phyloP scores from a whole-genome alignment of 2,329 filamentous ascomycete species.

The Aureobasidium pullulans region DNA sequence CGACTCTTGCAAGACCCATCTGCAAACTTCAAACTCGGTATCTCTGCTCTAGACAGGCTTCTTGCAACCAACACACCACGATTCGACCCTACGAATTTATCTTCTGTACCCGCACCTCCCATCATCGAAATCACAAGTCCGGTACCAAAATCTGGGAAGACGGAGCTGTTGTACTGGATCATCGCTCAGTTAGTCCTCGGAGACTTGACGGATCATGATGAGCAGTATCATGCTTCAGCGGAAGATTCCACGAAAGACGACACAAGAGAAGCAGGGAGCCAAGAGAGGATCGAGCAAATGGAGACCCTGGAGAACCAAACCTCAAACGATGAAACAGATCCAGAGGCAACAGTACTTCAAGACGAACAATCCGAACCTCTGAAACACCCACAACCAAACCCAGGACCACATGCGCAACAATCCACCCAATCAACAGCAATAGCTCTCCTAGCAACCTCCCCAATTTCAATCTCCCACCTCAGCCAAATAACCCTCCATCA shows the following conservation, averaged over 20 bases:
- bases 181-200: conserved; percentile 42
- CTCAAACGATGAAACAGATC: not conserved
- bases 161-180: conserved; percentile 52
- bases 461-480: conserved; percentile 39
- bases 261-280: not conserved
- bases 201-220: not conserved
- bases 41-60: conserved; percentile 40
- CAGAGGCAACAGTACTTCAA: too few species aligned
- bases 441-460: conserved; percentile 50
- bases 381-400: not conserved
- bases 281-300: not conserved
- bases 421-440: conserved; percentile 37
- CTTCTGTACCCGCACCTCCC: conserved; percentile 22
- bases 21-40: conserved; percentile 32
- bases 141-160: conserved; percentile 48
- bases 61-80: conserved; percentile 17
- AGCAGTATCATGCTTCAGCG: not conserved
- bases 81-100: conserved; percentile 12
- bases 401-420: not conserved
- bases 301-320: too few species aligned
- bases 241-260: not conserved
- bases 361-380: not conserved
- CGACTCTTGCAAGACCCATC: conserved; percentile 10
- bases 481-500: conserved; percentile 27
- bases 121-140: conserved; percentile 49